A percentile compares a stretch with the other conserved stretches of the same genome.
phyloP scores from a whole-genome alignment of 2,329 filamentous ascomycete species.

The Zasmidium cellare region DNA sequence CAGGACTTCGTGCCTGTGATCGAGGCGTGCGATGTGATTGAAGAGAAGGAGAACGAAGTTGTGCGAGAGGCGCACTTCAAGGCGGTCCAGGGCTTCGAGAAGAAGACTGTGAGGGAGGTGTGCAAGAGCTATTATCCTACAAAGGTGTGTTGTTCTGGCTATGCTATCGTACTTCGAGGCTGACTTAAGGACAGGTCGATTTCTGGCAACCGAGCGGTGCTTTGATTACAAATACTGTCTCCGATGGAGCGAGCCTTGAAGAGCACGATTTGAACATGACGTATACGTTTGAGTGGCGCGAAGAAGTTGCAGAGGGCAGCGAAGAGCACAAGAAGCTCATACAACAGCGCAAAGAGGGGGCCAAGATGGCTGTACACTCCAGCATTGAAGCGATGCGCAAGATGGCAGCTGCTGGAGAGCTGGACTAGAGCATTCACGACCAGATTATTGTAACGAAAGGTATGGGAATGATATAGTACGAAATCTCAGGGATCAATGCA shows the following conservation, averaged over 20 bases:
- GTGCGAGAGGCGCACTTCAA: conserved; percentile 43
- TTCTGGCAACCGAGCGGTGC: conserved; percentile 47
- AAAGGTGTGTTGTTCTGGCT: conserved; percentile 43
- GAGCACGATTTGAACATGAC: conserved; percentile 44
- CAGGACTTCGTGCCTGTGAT: conserved; percentile 50
- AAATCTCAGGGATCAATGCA: neutral
- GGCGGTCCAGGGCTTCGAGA: conserved; percentile 30
- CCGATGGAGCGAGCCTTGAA: conserved; percentile 36
- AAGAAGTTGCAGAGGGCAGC: conserved; percentile 37
- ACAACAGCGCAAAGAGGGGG: conserved; percentile 30
- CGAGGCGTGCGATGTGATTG: conserved; percentile 40
- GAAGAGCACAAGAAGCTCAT: conserved; percentile 34
- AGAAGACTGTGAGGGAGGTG: conserved; percentile 37
- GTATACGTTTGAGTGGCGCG: conserved; percentile 47
- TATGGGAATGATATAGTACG: neutral
- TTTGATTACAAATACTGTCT: conserved; percentile 47
- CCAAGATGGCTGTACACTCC: conserved; percentile 45
- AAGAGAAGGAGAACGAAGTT: conserved; percentile 38
- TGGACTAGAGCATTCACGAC: conserved; percentile 17
- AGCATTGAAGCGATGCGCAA: conserved; percentile 44
- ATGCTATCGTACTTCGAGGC: neutral
- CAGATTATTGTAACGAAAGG: conserved; percentile 8
- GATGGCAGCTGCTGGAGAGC: conserved; percentile 37
- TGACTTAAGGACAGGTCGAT: conserved; percentile 39
- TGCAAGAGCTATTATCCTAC: conserved; percentile 40